Evolutionary conservation across 805 yeast genomes (phyloP).

Genomic region (Wickerhamomyces xylosicus): DNA sequence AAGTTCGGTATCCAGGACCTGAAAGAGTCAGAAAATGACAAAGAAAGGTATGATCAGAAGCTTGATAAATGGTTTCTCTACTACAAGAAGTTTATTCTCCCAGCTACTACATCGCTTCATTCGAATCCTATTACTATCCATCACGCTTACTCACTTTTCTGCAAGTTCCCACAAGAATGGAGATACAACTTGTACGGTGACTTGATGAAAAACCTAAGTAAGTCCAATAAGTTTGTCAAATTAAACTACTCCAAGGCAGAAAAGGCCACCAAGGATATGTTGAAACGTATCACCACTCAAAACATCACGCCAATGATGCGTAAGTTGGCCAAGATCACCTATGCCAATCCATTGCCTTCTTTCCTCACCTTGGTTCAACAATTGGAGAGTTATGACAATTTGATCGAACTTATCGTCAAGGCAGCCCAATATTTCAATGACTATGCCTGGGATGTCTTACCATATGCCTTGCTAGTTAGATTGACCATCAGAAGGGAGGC

Average conservation of each 20-base stretch:
- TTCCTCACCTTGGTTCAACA: constrained; percentile 64
- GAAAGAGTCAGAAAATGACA: not conserved
- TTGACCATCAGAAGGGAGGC: constrained; percentile 59
- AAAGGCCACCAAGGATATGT: constrained; percentile 64
- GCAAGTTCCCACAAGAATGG: constrained; percentile 43
- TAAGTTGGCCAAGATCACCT: constrained; percentile 58
- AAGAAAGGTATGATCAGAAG: constrained; percentile 9
- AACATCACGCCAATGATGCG: constrained; percentile 67
- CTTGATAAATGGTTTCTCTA: constrained; percentile 44
- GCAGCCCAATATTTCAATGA: constrained; percentile 66
- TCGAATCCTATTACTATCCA: constrained; percentile 51
- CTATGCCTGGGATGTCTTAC: constrained; percentile 79
- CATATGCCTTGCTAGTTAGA: constrained; percentile 61
- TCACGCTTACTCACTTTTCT: constrained; percentile 47
- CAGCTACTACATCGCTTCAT: constrained; percentile 36
- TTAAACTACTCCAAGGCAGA: constrained; percentile 57
- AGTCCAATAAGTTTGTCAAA: constrained; percentile 44
- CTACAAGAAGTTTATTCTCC: constrained; percentile 56
- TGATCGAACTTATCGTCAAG: constrained; percentile 67
- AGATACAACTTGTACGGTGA: constrained; percentile 80
- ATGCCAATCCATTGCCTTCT: constrained; percentile 71
- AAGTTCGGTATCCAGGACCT: constrained; percentile 43
- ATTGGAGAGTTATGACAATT: constrained; percentile 85
- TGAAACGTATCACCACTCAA: constrained; percentile 76
- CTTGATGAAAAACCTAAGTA: constrained; percentile 45